Evolutionary conservation across 2,329 filamentous ascomycete genomes (phyloP).

Genomic region (Calonectria naviculata): DNA sequence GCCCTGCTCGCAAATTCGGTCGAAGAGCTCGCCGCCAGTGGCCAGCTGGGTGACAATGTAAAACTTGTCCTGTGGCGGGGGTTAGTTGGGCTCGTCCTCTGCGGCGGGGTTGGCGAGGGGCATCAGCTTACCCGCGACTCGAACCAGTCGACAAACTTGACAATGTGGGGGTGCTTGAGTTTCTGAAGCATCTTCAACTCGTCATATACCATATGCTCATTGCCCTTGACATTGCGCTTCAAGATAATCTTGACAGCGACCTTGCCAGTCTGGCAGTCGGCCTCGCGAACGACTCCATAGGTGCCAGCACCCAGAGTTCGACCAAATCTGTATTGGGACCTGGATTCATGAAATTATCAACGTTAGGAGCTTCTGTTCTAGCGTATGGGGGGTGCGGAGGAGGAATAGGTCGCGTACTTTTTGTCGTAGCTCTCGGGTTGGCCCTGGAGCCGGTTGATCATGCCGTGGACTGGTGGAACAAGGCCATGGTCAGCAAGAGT

Average conservation of each 20-base stretch:
- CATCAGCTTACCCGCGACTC: conserved; percentile 82
- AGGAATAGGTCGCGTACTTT: conserved; percentile 71
- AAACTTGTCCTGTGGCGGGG: conserved; percentile 84
- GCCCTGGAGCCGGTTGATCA: conserved; percentile 96
- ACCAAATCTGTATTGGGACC: conserved; percentile 90
- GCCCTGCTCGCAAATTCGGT: conserved; percentile 97
- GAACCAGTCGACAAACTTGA: conserved; percentile 98
- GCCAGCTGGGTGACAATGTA: conserved; percentile 98
- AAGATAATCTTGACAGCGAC: conserved; percentile 99
- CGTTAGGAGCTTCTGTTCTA: conserved; percentile 39
- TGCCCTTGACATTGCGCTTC: conserved; percentile 99
- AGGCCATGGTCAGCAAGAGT: conserved; percentile 35
- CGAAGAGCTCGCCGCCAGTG: conserved; percentile 95
- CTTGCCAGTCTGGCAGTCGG: conserved; percentile 84
- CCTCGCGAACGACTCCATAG: conserved; percentile 98
- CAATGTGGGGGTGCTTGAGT: conserved; percentile 94
- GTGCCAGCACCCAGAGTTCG: conserved; percentile 95
- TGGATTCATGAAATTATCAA: conserved; percentile 47
- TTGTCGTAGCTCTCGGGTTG: conserved; percentile 99
- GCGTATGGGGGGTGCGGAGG: conserved; percentile 24
- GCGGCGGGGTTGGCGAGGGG: conserved; percentile 1
- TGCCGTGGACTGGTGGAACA: conserved; percentile 74
- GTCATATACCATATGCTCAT: conserved; percentile 98
- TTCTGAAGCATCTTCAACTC: conserved; percentile 94
- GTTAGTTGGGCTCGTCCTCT: conserved; percentile 25